Evolutionary conservation across 768 basidiomycete species (phyloP), one percentile per base, ranked within the genome.

Genomic region (Lactarius trivialis): DNA sequence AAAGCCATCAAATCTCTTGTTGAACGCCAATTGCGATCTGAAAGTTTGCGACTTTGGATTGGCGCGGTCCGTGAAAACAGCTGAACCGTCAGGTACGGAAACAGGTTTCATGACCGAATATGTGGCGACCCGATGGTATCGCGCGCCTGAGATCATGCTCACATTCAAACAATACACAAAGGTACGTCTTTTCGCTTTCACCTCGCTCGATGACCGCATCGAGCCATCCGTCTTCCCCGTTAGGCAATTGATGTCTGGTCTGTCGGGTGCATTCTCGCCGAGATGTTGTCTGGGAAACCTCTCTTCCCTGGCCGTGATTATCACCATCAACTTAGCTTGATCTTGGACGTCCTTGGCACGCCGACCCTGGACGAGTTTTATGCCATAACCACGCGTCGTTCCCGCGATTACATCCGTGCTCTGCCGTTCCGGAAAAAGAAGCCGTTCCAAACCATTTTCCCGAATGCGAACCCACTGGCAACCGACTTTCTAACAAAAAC

Each of bases 101-200:
- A 90, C 82, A 7, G 86, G 86, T 6, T 94, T 93, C 77, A 93
- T 95, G 93, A 96, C 93, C 1, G 91, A 93, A 85, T 96, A 95
- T 70, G 97, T 99, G 54, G 96, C 97, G 2, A 98, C 97, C 28
- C 81, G 97, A 68, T 99, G 97, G 97, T 99, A 98, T 71, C 86
- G 97, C 39, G 97, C 97, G 0, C 97, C 97, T 0, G 97, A 99
- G 73, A 95, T 99, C 77, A 99, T 99, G 97, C 81, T 99, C 56
- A 97, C 94, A 11, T 98, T 98, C 81, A 96, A 97, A 73, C 90
- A 97, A 73, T 99, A 99, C 76, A 96, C 95, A 56, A 94, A 94
- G 77, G 89, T 84, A 60, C 58, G 74, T 34, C 15, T 36, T 76
- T 73, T 73, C 76, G 77, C 66, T 76, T 73, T 73, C 76, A 77